Conservation (phyloP, 2,329 filamentous ascomycete species). For the Venturiaceae sp. region DNA sequence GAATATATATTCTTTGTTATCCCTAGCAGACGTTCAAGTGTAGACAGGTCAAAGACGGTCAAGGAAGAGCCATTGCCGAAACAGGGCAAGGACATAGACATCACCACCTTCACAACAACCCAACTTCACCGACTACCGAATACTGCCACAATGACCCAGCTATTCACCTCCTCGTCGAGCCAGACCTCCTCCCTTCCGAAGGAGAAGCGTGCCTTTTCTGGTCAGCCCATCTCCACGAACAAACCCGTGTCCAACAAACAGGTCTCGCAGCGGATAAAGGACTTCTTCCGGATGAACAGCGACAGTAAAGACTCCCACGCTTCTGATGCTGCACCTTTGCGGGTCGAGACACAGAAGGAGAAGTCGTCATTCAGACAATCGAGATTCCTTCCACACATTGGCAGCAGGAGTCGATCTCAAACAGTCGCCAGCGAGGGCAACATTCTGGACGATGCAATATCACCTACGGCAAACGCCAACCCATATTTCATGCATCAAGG, state of each 20-base stretch:
- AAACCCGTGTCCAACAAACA: constrained; percentile 41
- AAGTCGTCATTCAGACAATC: constrained; percentile 72
- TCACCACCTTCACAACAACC: neutral
- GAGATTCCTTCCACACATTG: constrained; percentile 79
- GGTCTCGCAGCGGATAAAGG: constrained; percentile 56
- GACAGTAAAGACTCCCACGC: constrained; percentile 16
- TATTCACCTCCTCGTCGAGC: constrained; percentile 29
- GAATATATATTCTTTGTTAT: neutral
- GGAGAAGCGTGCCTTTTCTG: constrained; percentile 37
- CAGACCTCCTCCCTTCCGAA: constrained; percentile 22
- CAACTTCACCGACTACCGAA: neutral
- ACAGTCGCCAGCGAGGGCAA: constrained; percentile 93
- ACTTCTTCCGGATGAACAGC: constrained; percentile 57
- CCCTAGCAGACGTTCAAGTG: neutral
- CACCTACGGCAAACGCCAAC: constrained; percentile 88
- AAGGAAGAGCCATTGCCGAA: neutral
- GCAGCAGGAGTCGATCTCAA: constrained; percentile 68
- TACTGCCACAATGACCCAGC: constrained; percentile 27
- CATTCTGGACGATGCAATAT: constrained; percentile 76
- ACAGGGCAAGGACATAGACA: neutral
- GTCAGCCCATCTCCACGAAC: constrained; percentile 34
- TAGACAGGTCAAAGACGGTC: neutral
- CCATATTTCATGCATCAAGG: constrained; percentile 97
- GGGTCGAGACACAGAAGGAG: constrained; percentile 13
- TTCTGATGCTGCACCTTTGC: neutral